A percentile compares a stretch with the other conserved stretches of the same genome.
Conservation (phyloP, 176 grass and related monocot genomes). For the Oryza glumipatula region DNA sequence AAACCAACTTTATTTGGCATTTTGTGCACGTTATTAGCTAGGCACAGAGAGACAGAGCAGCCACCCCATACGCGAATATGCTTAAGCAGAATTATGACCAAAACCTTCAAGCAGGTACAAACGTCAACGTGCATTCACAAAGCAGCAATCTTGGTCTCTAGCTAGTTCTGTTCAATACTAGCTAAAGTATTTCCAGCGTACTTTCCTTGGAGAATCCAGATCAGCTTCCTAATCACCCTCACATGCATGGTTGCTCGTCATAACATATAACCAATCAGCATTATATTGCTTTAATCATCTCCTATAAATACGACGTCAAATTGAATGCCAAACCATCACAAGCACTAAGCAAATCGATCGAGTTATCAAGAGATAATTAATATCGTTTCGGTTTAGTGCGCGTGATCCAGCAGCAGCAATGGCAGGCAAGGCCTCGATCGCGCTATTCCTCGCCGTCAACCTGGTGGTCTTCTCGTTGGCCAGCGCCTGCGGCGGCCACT, state of each 20-base stretch:
- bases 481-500: constrained; percentile 9
- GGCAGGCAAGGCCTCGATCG: constrained; percentile 40
- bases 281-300: not conserved
- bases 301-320: not conserved
- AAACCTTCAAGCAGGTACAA: no score
- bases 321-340: not conserved
- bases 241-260: not conserved
- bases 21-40: no score
- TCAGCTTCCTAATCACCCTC: no score
- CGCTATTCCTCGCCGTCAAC: constrained; percentile 41
- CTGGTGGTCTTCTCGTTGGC: constrained; percentile 30
- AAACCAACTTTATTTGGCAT: no score
- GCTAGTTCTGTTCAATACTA: not conserved
- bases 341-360: not conserved
- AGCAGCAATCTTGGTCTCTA: not conserved
- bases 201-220: not conserved
- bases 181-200: not conserved
- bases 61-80: no score
- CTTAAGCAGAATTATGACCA: no score
- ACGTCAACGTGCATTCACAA: not conserved
- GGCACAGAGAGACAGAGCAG: no score
- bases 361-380: not conserved
- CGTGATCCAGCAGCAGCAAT: constrained; percentile 16
- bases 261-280: not conserved
- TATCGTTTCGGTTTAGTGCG: not conserved